phyloP scores from a whole-genome alignment of 1,284 basidiomycete species.

The Fomitopsis schrenkii region DNA sequence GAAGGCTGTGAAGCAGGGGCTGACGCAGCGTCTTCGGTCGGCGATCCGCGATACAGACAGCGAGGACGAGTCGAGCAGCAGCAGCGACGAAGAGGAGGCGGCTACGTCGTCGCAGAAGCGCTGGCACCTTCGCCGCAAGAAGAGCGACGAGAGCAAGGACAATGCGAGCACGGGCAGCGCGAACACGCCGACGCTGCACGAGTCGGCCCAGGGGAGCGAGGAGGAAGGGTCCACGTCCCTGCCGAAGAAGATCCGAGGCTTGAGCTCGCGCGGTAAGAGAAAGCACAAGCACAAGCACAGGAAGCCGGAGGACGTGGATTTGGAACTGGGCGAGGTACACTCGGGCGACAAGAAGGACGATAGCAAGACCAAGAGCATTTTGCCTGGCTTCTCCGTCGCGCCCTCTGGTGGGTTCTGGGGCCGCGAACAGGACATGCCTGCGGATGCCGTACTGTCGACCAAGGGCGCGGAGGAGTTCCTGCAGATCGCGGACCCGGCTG shows the following conservation, averaged over 20 bases:
- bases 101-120: background rate
- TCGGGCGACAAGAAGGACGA: constrained; percentile 1
- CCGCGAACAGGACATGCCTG: constrained; percentile 77
- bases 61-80: constrained; percentile 24
- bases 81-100: constrained; percentile 8
- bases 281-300: constrained; percentile 17
- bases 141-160: constrained; percentile 4
- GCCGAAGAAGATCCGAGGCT: constrained; percentile 15
- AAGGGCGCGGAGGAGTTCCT: constrained; percentile 73
- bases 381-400: constrained; percentile 37
- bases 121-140: constrained; percentile 1
- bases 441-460: constrained; percentile 74
- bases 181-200: constrained; percentile 31
- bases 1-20: constrained; percentile 62
- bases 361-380: constrained; percentile 32
- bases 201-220: constrained; percentile 26
- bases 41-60: constrained; percentile 10
- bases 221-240: constrained; percentile 8
- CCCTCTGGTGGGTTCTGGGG: constrained; percentile 22
- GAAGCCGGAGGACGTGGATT: constrained; percentile 23
- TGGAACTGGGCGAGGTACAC: constrained; percentile 35
- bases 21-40: constrained; percentile 58
- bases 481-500: constrained; percentile 66
- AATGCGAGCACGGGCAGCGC: constrained; percentile 12
- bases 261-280: constrained; percentile 10